These are phyloP conservation scores for Fusarium buxicola DNA, from an alignment of 2,329 filamentous ascomycete species.

Conservation along the genomic window DNA sequence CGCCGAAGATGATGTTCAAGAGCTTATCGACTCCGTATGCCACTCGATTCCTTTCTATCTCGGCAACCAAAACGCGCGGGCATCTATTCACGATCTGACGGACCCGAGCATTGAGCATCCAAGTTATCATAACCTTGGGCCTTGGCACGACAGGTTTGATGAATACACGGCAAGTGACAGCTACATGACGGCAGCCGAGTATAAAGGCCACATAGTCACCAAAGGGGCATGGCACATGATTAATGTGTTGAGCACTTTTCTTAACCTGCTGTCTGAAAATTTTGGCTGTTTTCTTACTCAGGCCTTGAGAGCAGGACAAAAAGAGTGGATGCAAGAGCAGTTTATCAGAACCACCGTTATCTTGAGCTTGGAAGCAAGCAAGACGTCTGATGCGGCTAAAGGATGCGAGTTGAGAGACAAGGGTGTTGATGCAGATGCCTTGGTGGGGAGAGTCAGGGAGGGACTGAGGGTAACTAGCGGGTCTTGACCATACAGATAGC, in stretches of 20 bases:
- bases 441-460: slow-evolving; percentile 1
- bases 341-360: not conserved
- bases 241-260: not conserved
- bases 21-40: slow-evolving; percentile 16
- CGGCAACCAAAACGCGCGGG: slow-evolving; percentile 9
- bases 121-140: slow-evolving; percentile 16
- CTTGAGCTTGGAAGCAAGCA: not conserved
- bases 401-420: not conserved
- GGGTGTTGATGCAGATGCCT: not conserved
- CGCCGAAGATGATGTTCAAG: not conserved
- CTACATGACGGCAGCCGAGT: slow-evolving; percentile 5
- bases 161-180: slow-evolving; percentile 1
- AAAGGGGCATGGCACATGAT: slow-evolving; percentile 18
- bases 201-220: slow-evolving; percentile 5
- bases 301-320: slow-evolving; percentile 8
- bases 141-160: not conserved
- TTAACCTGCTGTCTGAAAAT: not conserved
- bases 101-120: slow-evolving; percentile 9
- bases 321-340: slow-evolving; percentile 11
- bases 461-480: not conserved
- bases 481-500: not conserved
- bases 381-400: not conserved
- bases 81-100: slow-evolving; percentile 1
- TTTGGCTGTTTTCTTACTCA: not conserved
- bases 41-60: slow-evolving; percentile 20